phyloP scores from a whole-genome alignment of 306 rosid genomes.

The Castanopsis chinensis region DNA sequence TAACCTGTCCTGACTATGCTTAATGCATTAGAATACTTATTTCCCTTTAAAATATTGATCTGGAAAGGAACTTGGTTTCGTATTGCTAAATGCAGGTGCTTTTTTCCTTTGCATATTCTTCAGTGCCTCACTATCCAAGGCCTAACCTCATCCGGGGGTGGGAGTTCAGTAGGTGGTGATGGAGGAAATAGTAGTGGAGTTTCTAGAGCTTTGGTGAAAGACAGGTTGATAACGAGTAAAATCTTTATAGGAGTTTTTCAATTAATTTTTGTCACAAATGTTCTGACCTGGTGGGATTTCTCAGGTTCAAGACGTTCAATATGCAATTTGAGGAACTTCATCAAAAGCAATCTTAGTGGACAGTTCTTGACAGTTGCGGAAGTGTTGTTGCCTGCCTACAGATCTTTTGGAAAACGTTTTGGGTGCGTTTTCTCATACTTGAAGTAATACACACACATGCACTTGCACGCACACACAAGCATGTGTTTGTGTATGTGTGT shows the following conservation, averaged over 20 bases:
- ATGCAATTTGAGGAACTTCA: constrained; percentile 90
- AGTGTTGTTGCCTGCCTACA: constrained; percentile 90
- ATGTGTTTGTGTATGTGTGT: no score
- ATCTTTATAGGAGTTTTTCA: background rate
- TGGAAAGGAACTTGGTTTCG: no score
- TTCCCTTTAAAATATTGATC: no score
- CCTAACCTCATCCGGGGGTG: constrained; percentile 30
- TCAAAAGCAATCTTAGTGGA: constrained; percentile 97
- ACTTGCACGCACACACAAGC: no score
- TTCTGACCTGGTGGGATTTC: constrained; percentile 1
- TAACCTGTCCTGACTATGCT: no score
- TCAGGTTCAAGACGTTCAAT: constrained; percentile 67
- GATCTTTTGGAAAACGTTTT: constrained; percentile 72
- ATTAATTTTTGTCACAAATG: background rate
- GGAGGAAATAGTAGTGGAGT: constrained; percentile 86
- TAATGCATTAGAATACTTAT: no score
- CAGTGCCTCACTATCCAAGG: no score
- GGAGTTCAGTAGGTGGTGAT: constrained; percentile 58
- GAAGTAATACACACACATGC: no score
- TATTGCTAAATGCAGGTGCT: no score
- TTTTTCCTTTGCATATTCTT: no score
- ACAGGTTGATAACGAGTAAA: constrained; percentile 46
- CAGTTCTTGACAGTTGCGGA: constrained; percentile 96
- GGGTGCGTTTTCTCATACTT: no score
- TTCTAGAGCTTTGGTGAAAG: constrained; percentile 92